Percentiles rank a stretch among this genome's conserved stretches.
Conservation (phyloP, 257 asterid species). For the Gentiana macrophylla region DNA sequence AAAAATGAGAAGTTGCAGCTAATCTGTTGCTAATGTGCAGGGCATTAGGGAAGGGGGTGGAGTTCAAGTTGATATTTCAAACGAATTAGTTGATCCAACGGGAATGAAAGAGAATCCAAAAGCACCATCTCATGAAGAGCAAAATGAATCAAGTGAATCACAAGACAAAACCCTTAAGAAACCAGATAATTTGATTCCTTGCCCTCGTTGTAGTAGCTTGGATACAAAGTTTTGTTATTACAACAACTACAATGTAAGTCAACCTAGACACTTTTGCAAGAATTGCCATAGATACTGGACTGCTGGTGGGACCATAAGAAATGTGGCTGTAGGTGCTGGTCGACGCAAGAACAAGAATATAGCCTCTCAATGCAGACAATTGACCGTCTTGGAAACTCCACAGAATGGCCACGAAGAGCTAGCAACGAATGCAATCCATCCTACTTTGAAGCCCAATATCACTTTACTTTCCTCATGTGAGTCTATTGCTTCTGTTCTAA, state of each 20-base stretch:
- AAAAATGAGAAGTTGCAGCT: background rate
- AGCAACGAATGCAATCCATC: conserved; percentile 28
- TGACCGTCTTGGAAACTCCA: conserved; percentile 37
- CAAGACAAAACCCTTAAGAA: conserved; percentile 63
- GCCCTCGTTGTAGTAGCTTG: conserved; percentile 99
- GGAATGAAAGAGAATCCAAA: conserved; percentile 21
- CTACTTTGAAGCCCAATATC: conserved; percentile 35
- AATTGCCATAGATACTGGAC: conserved; percentile 99
- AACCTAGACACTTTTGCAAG: conserved; percentile 96
- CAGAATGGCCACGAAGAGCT: conserved; percentile 27
- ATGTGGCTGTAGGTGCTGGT: conserved; percentile 95
- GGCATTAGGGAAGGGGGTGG: conserved; percentile 23
- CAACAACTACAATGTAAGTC: conserved; percentile 90
- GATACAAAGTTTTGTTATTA: conserved; percentile 94
- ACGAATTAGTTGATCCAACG: conserved; percentile 27
- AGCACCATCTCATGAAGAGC: conserved; percentile 36
- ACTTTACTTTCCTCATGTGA: conserved; percentile 57
- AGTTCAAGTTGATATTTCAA: conserved; percentile 18
- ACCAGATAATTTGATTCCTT: conserved; percentile 84
- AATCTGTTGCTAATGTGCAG: background rate
- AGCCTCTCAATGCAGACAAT: conserved; percentile 42
- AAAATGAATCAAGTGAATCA: conserved; percentile 37
- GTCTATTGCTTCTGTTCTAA: conserved; percentile 54
- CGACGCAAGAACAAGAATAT: conserved; percentile 83
- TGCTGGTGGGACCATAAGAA: conserved; percentile 97